These are phyloP conservation scores for Boletus tomentosulus DNA, from an alignment of 768 basidiomycete species.

Conservation along the genomic window DNA sequence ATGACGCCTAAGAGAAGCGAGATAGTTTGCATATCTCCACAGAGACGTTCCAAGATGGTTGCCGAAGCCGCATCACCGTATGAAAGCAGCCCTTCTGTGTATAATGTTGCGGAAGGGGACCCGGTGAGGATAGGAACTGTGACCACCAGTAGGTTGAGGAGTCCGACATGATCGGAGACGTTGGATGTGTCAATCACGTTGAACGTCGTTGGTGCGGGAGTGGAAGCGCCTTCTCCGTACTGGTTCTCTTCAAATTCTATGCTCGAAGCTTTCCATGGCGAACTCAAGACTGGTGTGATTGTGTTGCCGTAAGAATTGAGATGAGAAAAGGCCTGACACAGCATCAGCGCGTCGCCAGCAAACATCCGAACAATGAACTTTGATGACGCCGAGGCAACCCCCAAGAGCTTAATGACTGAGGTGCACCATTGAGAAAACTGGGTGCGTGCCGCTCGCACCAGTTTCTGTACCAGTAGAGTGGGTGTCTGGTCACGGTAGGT, in stretches of 20 bases:
- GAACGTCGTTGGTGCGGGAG: constrained; percentile 26
- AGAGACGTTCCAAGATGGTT: constrained; percentile 21
- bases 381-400: neutral
- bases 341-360: constrained; percentile 26
- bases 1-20: constrained; percentile 27
- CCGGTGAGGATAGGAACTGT: constrained; percentile 22
- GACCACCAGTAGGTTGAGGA: constrained; percentile 25
- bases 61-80: constrained; percentile 6
- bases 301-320: constrained; percentile 3
- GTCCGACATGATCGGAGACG: constrained; percentile 27
- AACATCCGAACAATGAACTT: constrained; percentile 27
- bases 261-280: constrained; percentile 23
- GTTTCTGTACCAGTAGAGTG: constrained; percentile 11
- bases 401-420: constrained; percentile 15
- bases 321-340: constrained; percentile 25
- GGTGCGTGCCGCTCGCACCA: constrained; percentile 15
- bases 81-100: constrained; percentile 27
- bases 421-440: constrained; percentile 29
- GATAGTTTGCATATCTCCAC: constrained; percentile 26
- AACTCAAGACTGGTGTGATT: constrained; percentile 16
- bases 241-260: constrained; percentile 21
- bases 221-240: constrained; percentile 13
- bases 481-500: constrained; percentile 1
- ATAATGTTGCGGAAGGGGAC: constrained; percentile 23
- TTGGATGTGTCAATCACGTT: constrained; percentile 35